Conservation (phyloP, 441 rosid genomes). For the Theobroma grandiflorum region DNA sequence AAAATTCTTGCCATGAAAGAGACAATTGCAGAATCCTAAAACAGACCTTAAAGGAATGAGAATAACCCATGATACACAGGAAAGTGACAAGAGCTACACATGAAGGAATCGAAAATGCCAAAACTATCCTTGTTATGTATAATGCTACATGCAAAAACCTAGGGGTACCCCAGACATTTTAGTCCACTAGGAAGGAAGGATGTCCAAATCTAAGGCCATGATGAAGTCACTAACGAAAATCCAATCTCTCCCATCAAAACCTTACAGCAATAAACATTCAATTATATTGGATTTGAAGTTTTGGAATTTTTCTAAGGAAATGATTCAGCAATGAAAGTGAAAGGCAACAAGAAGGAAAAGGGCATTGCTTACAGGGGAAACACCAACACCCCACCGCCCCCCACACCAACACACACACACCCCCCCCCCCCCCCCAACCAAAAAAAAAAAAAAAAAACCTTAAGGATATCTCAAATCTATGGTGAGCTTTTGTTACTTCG, state of each 20-base stretch:
- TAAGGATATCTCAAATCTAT: slow-evolving; percentile 1
- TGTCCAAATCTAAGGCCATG: background rate
- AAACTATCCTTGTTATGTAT: background rate
- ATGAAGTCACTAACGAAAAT: background rate
- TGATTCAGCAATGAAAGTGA: slow-evolving; percentile 24
- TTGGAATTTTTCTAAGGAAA: background rate
- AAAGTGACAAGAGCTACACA: background rate
- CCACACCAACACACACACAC: no score
- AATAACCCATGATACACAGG: background rate
- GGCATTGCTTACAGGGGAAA: background rate
- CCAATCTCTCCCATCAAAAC: background rate
- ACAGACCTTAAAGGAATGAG: background rate
- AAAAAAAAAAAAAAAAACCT: no score
- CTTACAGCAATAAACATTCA: slow-evolving; percentile 1
- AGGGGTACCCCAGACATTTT: background rate
- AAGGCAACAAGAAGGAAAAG: background rate
- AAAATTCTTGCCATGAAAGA: background rate
- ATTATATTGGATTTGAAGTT: slow-evolving; percentile 10
- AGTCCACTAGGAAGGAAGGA: background rate
- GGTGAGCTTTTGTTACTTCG: background rate
- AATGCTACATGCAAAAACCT: background rate
- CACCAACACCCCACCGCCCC: no score
- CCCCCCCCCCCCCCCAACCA: no score
- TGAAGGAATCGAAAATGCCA: background rate
- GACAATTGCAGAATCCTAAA: slow-evolving; percentile 13